A percentile compares a stretch with the other conserved stretches of the same genome.
Evolutionary conservation across 2,329 filamentous ascomycete genomes (phyloP).

Genomic region (Purpureocillium takamizusanense): DNA sequence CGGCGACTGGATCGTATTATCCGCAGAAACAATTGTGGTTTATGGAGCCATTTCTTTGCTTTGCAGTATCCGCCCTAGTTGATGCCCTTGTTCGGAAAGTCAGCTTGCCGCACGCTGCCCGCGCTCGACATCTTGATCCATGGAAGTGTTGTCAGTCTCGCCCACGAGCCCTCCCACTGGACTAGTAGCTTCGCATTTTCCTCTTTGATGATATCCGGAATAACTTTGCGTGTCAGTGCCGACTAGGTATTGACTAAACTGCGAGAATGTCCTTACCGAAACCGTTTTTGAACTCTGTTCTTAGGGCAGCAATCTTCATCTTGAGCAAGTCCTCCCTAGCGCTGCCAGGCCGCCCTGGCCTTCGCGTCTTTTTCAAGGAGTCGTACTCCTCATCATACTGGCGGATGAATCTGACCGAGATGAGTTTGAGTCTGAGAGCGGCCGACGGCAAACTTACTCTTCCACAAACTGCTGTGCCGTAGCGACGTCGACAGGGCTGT

Average conservation of each 20-base stretch:
- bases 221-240: slow-evolving; percentile 28
- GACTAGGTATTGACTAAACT: background rate
- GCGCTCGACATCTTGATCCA: slow-evolving; percentile 66
- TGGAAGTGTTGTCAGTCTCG: slow-evolving; percentile 63
- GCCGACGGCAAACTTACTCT: slow-evolving; percentile 35
- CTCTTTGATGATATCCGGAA: slow-evolving; percentile 66
- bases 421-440: slow-evolving; percentile 7
- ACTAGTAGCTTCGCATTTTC: slow-evolving; percentile 58
- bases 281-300: slow-evolving; percentile 73
- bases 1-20: too few species aligned
- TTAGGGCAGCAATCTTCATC: slow-evolving; percentile 59
- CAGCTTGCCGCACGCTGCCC: slow-evolving; percentile 58
- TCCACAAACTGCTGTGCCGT: slow-evolving; percentile 54
- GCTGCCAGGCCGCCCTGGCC: slow-evolving; percentile 70
- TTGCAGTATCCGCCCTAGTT: slow-evolving; percentile 7
- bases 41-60: background rate
- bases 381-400: slow-evolving; percentile 65
- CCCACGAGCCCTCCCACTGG: slow-evolving; percentile 78
- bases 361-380: slow-evolving; percentile 56
- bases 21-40: too few species aligned
- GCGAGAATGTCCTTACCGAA: slow-evolving; percentile 48
- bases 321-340: slow-evolving; percentile 70
- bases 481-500: slow-evolving; percentile 39
- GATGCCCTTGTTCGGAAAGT: slow-evolving; percentile 58
- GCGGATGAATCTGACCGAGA: slow-evolving; percentile 44